Percentiles rank a stretch among this genome's conserved stretches.
Evolutionary conservation across 2,329 filamentous ascomycete genomes (phyloP).

Genomic region (Alternaria rosae): DNA sequence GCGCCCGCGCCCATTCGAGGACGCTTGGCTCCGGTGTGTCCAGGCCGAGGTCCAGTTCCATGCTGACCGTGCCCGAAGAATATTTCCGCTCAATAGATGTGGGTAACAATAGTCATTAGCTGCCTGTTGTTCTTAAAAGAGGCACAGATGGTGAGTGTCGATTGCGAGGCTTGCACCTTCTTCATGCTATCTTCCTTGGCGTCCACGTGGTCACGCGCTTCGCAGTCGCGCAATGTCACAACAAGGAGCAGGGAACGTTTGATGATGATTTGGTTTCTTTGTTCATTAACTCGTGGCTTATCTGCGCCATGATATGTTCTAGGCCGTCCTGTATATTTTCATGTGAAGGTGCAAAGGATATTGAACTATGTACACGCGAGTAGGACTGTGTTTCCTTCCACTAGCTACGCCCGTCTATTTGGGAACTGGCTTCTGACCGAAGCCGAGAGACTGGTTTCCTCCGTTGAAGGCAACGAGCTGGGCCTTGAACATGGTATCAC

Average conservation of each 20-base stretch:
- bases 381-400: slow-evolving; percentile 1
- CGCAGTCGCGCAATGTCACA: neutral
- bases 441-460: slow-evolving; percentile 60
- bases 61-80: neutral
- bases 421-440: slow-evolving; percentile 52
- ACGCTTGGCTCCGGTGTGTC: slow-evolving; percentile 43
- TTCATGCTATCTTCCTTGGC: neutral
- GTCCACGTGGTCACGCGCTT: neutral
- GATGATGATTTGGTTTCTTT: neutral
- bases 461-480: slow-evolving; percentile 68
- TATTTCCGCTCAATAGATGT: neutral
- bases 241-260: too few species aligned
- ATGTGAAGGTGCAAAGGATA: slow-evolving; percentile 12
- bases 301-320: neutral
- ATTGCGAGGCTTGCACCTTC: slow-evolving; percentile 11
- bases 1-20: slow-evolving; percentile 58
- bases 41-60: slow-evolving; percentile 26
- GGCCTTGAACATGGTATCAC: slow-evolving; percentile 68
- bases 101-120: neutral
- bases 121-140: rapidly evolving
- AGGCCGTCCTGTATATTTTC: slow-evolving; percentile 9
- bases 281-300: slow-evolving; percentile 5
- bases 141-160: neutral
- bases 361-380: slow-evolving; percentile 17
- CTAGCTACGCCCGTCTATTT: neutral